phyloP scores from a whole-genome alignment of 148 eudicot species.

The Linanthus parryae region DNA sequence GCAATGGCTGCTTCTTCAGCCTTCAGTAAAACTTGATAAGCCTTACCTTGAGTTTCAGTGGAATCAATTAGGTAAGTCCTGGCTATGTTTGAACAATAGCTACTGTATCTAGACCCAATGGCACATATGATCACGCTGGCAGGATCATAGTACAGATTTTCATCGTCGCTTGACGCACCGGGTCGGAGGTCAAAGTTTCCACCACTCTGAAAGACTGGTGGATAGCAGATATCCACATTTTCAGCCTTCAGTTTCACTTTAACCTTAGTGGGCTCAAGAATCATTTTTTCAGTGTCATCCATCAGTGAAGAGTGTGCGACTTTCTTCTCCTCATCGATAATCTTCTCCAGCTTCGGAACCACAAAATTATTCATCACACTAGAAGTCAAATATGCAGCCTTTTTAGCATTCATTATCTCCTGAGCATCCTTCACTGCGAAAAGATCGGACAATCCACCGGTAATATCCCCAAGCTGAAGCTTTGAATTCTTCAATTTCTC shows the following conservation, averaged over 20 bases:
- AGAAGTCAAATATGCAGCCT: constrained; percentile 78
- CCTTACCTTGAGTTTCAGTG: constrained; percentile 56
- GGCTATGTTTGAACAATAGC: constrained; percentile 83
- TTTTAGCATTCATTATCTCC: constrained; percentile 60
- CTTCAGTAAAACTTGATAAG: constrained; percentile 68
- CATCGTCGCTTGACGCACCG: constrained; percentile 82
- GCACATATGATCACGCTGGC: constrained; percentile 82
- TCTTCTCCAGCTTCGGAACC: constrained; percentile 73
- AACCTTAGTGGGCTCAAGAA: constrained; percentile 52
- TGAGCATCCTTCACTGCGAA: constrained; percentile 66
- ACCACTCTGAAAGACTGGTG: constrained; percentile 95
- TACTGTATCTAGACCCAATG: constrained; percentile 74
- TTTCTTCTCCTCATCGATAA: constrained; percentile 87
- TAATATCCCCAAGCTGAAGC: constrained; percentile 41
- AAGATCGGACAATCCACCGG: constrained; percentile 64
- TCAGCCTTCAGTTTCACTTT: constrained; percentile 77
- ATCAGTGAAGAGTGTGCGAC: constrained; percentile 66
- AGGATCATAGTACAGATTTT: constrained; percentile 62
- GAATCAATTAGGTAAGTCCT: constrained; percentile 80
- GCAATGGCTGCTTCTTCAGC: constrained; percentile 90
- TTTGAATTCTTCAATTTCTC: constrained; percentile 49
- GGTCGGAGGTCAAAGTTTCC: constrained; percentile 84
- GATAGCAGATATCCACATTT: constrained; percentile 90
- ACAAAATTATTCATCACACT: constrained; percentile 79
- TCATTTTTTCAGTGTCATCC: constrained; percentile 82